Base-by-base conservation (phyloP, 1,284 basidiomycete species). In the Sporisorium graminicola region DNA sequence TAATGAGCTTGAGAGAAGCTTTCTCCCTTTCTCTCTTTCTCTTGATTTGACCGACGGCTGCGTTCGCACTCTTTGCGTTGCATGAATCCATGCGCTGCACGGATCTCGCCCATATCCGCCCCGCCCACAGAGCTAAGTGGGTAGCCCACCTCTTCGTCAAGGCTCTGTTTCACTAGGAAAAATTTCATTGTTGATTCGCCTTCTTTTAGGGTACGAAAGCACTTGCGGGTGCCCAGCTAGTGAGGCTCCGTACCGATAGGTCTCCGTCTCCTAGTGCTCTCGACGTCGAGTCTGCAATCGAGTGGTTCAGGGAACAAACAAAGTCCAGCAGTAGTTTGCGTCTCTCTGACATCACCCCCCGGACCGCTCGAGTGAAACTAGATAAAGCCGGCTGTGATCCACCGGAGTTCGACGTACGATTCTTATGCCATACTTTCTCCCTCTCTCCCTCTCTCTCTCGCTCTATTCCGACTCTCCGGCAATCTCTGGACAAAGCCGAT, bases 341-440 rank as follows among this genome's bases (percentile, higher is more conserved):
- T 55, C 27, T 10, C 22, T 43, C 31, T 55, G 53, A 44, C 52
- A 44, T 35, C 43, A 46, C 8, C 40, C 44, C 29, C 29, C n/a
- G 44, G 42, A 54, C 35, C 53, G 40, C 42, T 31, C 33, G 14
- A 9, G 7, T 9, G n/a, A 55, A 43, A 35, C 20, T 47, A 57
- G 55, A 57, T 57, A 57, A 57, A 46, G 29, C 12, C 10, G 7
- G 43, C 26, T 9, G n/a, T 33, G 43, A 46, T 57, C 31, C 55
- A 47, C 55, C 55, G 40, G 31, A 46, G 55, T 2, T 47, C 55
- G 42, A 42, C 55, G 33, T 44, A 18, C 55, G 55, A 57, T 14
- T 57, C 40, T n/a, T n/a, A 22, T 1, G 24, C 31, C 29, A 20
- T 18, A 43, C n/a, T 31, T 31, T 33, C 22, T 57, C 55, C 26